These are phyloP conservation scores for Tarenaya hassleriana DNA, from an alignment of 345 rosid genomes.

Conservation along the genomic window DNA sequence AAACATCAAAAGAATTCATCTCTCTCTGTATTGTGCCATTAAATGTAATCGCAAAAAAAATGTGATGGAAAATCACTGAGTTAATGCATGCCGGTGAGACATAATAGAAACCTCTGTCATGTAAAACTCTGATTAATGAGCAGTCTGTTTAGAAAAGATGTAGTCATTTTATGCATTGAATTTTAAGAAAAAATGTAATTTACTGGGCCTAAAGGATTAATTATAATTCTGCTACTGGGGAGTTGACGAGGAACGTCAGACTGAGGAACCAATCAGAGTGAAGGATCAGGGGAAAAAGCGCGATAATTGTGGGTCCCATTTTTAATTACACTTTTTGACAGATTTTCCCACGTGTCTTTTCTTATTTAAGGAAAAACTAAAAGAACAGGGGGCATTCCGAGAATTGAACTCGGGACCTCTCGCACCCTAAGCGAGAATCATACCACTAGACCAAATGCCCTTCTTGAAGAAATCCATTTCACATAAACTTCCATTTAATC, in stretches of 20 bases:
- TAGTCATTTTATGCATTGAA: no score
- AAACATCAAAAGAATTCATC: no score
- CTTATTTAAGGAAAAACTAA: background rate
- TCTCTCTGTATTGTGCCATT: no score
- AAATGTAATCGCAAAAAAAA: no score
- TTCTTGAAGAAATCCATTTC: no score
- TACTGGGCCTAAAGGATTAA: conserved; percentile 1
- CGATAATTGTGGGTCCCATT: conserved; percentile 3
- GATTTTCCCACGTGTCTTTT: background rate
- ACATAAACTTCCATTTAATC: conserved; percentile 20
- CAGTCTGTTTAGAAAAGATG: no score
- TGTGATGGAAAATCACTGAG: no score
- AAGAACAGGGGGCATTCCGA: conserved; percentile 52
- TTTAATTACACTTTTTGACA: background rate
- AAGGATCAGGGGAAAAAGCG: conserved; percentile 13
- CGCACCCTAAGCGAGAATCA: conserved; percentile 91
- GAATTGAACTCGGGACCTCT: conserved; percentile 84
- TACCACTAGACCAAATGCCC: conserved; percentile 92
- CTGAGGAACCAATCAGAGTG: conserved; percentile 17
- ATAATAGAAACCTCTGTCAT: no score
- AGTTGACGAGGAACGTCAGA: conserved; percentile 14
- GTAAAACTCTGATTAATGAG: no score
- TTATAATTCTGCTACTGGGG: background rate
- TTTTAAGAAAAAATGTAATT: no score
- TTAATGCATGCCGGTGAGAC: no score